Evolutionary conservation across 805 yeast genomes (phyloP).

Genomic region (Ogataea glucozyma): DNA sequence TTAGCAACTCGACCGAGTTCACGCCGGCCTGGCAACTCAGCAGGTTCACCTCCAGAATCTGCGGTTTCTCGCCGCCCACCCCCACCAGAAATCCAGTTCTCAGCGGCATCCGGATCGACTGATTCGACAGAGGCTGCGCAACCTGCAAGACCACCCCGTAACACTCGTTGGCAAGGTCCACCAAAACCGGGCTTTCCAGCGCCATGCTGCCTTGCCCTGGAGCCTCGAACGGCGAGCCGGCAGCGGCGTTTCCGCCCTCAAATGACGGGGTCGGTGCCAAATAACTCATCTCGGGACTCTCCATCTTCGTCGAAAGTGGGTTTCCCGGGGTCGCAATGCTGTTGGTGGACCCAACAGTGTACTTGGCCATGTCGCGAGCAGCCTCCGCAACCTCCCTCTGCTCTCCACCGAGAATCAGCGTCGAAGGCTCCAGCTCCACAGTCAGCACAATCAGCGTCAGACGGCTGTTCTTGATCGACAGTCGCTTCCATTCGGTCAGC

Average conservation of each 20-base stretch:
- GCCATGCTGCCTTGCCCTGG: constrained; percentile 3
- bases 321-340: constrained; percentile 21
- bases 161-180: constrained; percentile 51
- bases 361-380: constrained; percentile 22
- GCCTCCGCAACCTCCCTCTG: constrained; percentile 25
- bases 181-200: constrained; percentile 33
- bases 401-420: constrained; percentile 30
- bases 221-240: constrained; percentile 31
- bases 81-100: constrained; percentile 68
- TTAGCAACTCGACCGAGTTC: constrained; percentile 54
- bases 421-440: constrained; percentile 58
- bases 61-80: constrained; percentile 12
- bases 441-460: constrained; percentile 69
- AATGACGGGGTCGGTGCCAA: constrained; percentile 31
- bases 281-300: constrained; percentile 30
- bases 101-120: constrained; percentile 68
- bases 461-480: constrained; percentile 56
- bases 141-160: constrained; percentile 59
- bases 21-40: constrained; percentile 74
- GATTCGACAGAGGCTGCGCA: constrained; percentile 67
- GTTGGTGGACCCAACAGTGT: constrained; percentile 31
- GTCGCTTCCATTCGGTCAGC: constrained; percentile 72
- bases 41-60: constrained; percentile 60
- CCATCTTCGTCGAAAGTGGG: constrained; percentile 18
- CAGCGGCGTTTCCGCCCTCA: too few species aligned